Evolutionary conservation across 2,329 filamentous ascomycete genomes (phyloP).

Genomic region (Aspergillus flavus): DNA sequence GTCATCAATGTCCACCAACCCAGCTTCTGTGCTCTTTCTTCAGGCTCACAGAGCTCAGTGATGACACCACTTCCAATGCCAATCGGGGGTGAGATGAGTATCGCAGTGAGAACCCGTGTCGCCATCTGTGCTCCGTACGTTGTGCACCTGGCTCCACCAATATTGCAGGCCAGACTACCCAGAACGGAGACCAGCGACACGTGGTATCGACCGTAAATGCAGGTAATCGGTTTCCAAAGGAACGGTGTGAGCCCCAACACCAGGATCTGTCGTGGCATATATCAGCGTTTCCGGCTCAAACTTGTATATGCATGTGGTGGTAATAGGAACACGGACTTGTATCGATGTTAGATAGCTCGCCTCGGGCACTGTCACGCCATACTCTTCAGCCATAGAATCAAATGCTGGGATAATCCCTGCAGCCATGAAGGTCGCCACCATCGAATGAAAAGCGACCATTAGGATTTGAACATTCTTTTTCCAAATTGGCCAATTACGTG

Average conservation of each 20-base stretch:
- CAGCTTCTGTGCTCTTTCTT: slow-evolving; percentile 54
- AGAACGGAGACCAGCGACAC: slow-evolving; percentile 55
- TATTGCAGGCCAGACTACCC: slow-evolving; percentile 52
- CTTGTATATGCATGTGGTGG: neutral
- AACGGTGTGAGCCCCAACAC: slow-evolving; percentile 55
- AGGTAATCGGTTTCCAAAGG: slow-evolving; percentile 58
- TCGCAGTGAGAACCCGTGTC: slow-evolving; percentile 53
- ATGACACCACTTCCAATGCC: slow-evolving; percentile 58
- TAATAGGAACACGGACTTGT: slow-evolving; percentile 30
- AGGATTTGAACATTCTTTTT: slow-evolving; percentile 52
- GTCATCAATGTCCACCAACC: slow-evolving; percentile 57
- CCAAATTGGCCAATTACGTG: slow-evolving; percentile 27
- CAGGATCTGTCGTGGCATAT: slow-evolving; percentile 40
- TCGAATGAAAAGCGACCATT: slow-evolving; percentile 58
- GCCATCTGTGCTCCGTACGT: slow-evolving; percentile 52
- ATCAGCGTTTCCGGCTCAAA: neutral
- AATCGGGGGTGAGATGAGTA: slow-evolving; percentile 56
- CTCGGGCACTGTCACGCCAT: slow-evolving; percentile 50
- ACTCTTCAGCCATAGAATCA: slow-evolving; percentile 53
- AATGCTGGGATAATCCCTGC: slow-evolving; percentile 57
- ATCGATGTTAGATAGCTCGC: slow-evolving; percentile 57
- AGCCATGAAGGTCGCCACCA: slow-evolving; percentile 57
- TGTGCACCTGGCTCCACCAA: slow-evolving; percentile 53
- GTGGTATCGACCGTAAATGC: slow-evolving; percentile 56
- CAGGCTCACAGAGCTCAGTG: slow-evolving; percentile 57